phyloP scores from a whole-genome alignment of 441 rosid species.

The Bruguiera hainesii region DNA sequence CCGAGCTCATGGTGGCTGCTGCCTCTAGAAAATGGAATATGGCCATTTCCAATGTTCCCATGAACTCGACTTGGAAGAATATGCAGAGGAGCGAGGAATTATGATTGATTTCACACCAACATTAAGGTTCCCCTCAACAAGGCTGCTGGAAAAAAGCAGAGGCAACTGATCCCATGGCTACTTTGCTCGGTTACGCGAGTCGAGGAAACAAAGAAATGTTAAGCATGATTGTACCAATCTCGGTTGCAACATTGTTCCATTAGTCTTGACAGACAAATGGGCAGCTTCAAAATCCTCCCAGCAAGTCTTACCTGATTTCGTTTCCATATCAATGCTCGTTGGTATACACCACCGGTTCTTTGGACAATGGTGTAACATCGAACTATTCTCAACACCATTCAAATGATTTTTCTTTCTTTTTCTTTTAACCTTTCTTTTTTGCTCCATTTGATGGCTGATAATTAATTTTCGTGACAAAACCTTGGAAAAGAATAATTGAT shows the following conservation, averaged over 20 bases:
- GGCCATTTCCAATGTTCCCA: constrained; percentile 39
- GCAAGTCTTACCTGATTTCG: constrained; percentile 71
- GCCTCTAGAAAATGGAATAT: constrained; percentile 51
- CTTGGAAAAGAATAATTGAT: too few relatives aligned
- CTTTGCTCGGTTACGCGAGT: constrained; percentile 74
- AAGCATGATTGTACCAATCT: constrained; percentile 60
- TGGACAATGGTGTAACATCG: not conserved
- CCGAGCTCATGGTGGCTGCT: constrained; percentile 69
- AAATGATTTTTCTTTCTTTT: too few relatives aligned
- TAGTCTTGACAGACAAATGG: constrained; percentile 55
- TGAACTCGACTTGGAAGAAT: constrained; percentile 56
- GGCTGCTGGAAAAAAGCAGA: constrained; percentile 51
- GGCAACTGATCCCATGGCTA: constrained; percentile 54
- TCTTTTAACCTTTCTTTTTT: too few relatives aligned
- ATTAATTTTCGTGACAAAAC: too few relatives aligned
- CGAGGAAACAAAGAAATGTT: constrained; percentile 90
- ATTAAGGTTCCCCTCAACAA: constrained; percentile 59
- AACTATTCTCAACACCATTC: too few relatives aligned
- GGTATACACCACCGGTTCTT: constrained; percentile 53
- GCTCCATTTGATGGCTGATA: too few relatives aligned
- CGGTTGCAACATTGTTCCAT: constrained; percentile 62
- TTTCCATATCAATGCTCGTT: constrained; percentile 68
- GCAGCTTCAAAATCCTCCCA: constrained; percentile 63
- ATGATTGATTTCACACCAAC: constrained; percentile 61
- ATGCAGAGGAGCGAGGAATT: constrained; percentile 40